These are phyloP conservation scores for Aureobasidium vineae DNA, from an alignment of 2,329 filamentous ascomycete species.

Conservation along the genomic window DNA sequence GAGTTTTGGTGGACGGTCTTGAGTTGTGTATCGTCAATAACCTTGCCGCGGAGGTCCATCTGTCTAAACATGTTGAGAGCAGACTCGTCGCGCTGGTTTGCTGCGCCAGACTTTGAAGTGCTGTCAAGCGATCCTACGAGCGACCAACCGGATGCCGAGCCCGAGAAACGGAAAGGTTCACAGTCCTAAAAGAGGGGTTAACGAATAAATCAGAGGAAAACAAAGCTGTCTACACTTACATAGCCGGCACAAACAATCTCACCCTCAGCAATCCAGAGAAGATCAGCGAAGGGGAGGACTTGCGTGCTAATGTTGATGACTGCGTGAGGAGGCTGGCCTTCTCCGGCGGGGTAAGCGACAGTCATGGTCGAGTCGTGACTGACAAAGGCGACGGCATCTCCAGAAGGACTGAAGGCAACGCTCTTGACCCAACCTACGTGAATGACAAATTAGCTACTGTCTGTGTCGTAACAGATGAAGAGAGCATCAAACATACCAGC, in stretches of 20 bases:
- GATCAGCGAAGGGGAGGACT: conserved; percentile 84
- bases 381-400: conserved; percentile 88
- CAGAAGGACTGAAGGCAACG: conserved; percentile 87
- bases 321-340: conserved; percentile 87
- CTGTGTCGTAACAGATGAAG: background rate
- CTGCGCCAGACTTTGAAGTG: conserved; percentile 30
- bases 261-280: conserved; percentile 87
- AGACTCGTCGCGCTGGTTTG: conserved; percentile 74
- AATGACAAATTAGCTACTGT: background rate
- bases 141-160: conserved; percentile 77
- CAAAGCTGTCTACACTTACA: conserved; percentile 44
- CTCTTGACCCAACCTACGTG: conserved; percentile 81
- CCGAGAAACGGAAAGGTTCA: conserved; percentile 86
- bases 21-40: conserved; percentile 86
- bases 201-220: background rate
- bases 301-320: conserved; percentile 88
- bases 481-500: conserved; percentile 47
- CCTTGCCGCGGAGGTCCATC: conserved; percentile 97
- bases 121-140: conserved; percentile 74
- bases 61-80: conserved; percentile 97
- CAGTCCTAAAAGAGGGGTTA: conserved; percentile 52
- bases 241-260: conserved; percentile 96
- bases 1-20: conserved; percentile 98
- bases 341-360: conserved; percentile 87
- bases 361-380: conserved; percentile 96